phyloP scores from a whole-genome alignment of 495 filamentous ascomycete genomes.

The Aspergillus asperescens region DNA sequence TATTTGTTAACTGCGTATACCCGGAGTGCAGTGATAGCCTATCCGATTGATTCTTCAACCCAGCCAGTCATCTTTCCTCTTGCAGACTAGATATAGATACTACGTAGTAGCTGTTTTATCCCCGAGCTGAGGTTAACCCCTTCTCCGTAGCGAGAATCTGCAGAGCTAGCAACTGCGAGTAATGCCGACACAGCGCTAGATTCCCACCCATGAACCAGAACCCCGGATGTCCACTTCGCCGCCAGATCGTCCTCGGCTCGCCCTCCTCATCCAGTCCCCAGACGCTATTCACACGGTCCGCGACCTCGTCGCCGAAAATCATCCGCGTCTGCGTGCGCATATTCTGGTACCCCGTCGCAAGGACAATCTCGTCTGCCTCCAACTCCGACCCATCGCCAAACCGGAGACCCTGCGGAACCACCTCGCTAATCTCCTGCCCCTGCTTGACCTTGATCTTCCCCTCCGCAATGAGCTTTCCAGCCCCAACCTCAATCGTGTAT shows the following conservation, averaged over 20 bases:
- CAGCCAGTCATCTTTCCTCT: too few species aligned
- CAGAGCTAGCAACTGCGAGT: constrained; percentile 64
- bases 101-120: too few species aligned
- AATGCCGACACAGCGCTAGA: constrained; percentile 67
- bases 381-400: constrained; percentile 64
- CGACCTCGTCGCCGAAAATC: constrained; percentile 68
- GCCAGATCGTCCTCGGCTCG: constrained; percentile 70
- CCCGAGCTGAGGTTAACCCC: constrained; percentile 27
- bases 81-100: too few species aligned
- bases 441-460: constrained; percentile 75
- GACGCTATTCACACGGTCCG: constrained; percentile 58
- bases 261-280: constrained; percentile 80
- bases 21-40: background rate
- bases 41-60: too few species aligned
- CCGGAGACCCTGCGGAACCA: constrained; percentile 54
- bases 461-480: constrained; percentile 64
- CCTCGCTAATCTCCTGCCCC: constrained; percentile 56
- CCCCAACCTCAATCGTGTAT: constrained; percentile 76
- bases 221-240: constrained; percentile 61
- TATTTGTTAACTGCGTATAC: constrained; percentile 1
- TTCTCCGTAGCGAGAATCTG: constrained; percentile 67
- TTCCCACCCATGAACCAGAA: constrained; percentile 87
- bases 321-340: constrained; percentile 58
- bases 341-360: constrained; percentile 79
- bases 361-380: constrained; percentile 73